These are phyloP conservation scores for Chalciporus piperatus DNA, from an alignment of 768 basidiomycete genomes.

Conservation along the genomic window DNA sequence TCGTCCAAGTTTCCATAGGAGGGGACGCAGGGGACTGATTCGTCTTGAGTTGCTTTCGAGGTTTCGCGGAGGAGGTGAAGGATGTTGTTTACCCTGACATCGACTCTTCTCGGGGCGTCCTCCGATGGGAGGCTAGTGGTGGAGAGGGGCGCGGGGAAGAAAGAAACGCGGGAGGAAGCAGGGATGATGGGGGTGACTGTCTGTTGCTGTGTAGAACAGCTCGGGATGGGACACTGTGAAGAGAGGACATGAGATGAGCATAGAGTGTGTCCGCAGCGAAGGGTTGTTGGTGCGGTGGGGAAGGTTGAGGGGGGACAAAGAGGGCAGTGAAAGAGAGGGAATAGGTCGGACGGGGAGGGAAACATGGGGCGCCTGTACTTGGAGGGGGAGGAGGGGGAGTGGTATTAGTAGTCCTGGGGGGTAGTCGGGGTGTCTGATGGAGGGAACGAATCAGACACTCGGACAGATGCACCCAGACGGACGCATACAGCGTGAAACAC, in stretches of 20 bases:
- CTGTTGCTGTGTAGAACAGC: constrained; percentile 29
- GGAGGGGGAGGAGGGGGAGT: background rate
- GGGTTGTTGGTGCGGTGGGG: constrained; percentile 48
- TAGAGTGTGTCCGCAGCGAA: constrained; percentile 83
- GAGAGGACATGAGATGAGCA: constrained; percentile 55
- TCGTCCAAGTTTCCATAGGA: constrained; percentile 30
- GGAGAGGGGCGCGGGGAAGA: constrained; percentile 36
- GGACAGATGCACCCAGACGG: constrained; percentile 11
- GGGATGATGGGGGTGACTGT: constrained; percentile 39
- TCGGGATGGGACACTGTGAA: constrained; percentile 34
- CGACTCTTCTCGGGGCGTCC: constrained; percentile 25
- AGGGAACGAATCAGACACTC: constrained; percentile 21
- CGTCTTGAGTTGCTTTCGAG: constrained; percentile 9
- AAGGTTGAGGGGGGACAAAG: constrained; percentile 41
- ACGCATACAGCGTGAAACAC: too few species aligned
- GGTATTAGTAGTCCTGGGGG: constrained; percentile 11
- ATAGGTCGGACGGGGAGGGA: constrained; percentile 27
- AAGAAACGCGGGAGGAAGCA: constrained; percentile 34
- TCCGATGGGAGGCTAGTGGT: background rate
- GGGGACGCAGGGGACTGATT: constrained; percentile 13
- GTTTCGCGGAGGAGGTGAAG: constrained; percentile 42
- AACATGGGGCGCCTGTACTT: constrained; percentile 13
- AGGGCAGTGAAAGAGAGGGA: constrained; percentile 50
- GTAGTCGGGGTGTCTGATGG: constrained; percentile 9
- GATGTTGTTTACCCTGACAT: constrained; percentile 60